phyloP scores from a whole-genome alignment of 2,329 filamentous ascomycete species.

The Stemphylium vesicarium region DNA sequence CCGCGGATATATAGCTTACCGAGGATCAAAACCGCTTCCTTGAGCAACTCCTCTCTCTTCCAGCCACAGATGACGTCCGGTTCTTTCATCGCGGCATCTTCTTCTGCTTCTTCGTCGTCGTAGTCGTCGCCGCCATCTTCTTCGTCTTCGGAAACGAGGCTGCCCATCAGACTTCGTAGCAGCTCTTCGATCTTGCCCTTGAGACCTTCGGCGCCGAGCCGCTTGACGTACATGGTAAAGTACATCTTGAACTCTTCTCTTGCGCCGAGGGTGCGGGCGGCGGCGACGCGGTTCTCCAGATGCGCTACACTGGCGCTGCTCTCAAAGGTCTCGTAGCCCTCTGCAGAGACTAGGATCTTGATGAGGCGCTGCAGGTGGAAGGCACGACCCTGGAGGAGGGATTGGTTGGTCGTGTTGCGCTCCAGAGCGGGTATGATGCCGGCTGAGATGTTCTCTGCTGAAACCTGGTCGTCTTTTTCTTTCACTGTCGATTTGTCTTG shows the following conservation, averaged over 20 bases:
- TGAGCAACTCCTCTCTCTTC: slow-evolving; percentile 85
- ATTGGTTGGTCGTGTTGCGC: slow-evolving; percentile 91
- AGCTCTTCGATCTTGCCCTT: slow-evolving; percentile 92
- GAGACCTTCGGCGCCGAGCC: slow-evolving; percentile 87
- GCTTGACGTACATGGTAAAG: slow-evolving; percentile 97
- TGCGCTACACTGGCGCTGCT: slow-evolving; percentile 91
- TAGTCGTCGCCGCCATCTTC: slow-evolving; percentile 64
- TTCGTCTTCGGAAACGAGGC: slow-evolving; percentile 64
- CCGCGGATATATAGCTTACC: slow-evolving; percentile 59
- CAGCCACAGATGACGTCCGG: slow-evolving; percentile 86
- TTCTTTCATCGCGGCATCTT: slow-evolving; percentile 56
- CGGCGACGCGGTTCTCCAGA: slow-evolving; percentile 91
- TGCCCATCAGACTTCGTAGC: slow-evolving; percentile 79
- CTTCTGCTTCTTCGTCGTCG: slow-evolving; percentile 65
- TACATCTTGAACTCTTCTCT: slow-evolving; percentile 94
- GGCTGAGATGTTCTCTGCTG: slow-evolving; percentile 73
- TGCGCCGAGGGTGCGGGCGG: slow-evolving; percentile 81
- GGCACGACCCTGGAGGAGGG: slow-evolving; percentile 86
- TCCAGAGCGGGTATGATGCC: slow-evolving; percentile 94
- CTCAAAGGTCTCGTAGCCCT: slow-evolving; percentile 92
- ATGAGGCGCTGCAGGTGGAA: slow-evolving; percentile 91
- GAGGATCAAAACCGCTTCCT: slow-evolving; percentile 89
- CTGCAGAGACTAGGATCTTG: slow-evolving; percentile 83
- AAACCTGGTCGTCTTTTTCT: slow-evolving; percentile 55
- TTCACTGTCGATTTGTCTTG: slow-evolving; percentile 34